A percentile compares a stretch with the other conserved stretches of the same genome.
Conservation (phyloP, 257 asterid species). For the Mitragyna speciosa region DNA sequence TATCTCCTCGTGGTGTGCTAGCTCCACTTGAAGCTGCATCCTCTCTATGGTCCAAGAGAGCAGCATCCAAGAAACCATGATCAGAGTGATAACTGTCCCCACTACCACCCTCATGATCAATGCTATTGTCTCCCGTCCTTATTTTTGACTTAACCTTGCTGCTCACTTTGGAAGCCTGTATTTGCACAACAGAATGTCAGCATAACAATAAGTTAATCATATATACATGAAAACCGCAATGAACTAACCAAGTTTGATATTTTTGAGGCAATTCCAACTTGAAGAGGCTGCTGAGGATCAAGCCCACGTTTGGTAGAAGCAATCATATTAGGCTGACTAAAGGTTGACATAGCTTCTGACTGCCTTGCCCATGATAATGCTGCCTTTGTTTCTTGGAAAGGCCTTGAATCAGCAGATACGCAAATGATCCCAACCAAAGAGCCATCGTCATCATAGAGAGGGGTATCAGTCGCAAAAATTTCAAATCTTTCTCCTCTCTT, state of each 20-base stretch:
- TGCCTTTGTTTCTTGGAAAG: slow-evolving; percentile 52
- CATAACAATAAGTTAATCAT: slow-evolving; percentile 17
- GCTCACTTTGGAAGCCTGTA: slow-evolving; percentile 82
- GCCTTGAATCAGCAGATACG: slow-evolving; percentile 60
- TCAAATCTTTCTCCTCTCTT: slow-evolving; percentile 60
- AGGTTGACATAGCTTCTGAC: slow-evolving; percentile 38
- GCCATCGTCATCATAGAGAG: slow-evolving; percentile 81
- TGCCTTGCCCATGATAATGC: slow-evolving; percentile 30
- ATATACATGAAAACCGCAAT: slow-evolving; percentile 8
- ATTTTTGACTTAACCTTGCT: slow-evolving; percentile 85
- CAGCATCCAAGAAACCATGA: slow-evolving; percentile 46
- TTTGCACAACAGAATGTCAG: slow-evolving; percentile 32
- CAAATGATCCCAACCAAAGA: slow-evolving; percentile 63
- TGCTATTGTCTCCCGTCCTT: slow-evolving; percentile 50
- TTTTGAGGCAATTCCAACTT: slow-evolving; percentile 81
- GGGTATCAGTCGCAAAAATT: slow-evolving; percentile 63
- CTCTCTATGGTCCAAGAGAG: slow-evolving; percentile 54
- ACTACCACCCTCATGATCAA: slow-evolving; percentile 64
- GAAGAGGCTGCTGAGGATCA: slow-evolving; percentile 85
- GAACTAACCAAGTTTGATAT: slow-evolving; percentile 73
- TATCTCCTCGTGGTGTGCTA: slow-evolving; percentile 82
- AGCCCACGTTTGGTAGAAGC: slow-evolving; percentile 63
- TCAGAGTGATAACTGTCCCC: slow-evolving; percentile 66
- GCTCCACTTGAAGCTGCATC: slow-evolving; percentile 89
- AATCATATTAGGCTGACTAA: slow-evolving; percentile 42